These are phyloP conservation scores for Hylodesmum podocarpum DNA, from an alignment of 306 rosid genomes.

Conservation along the genomic window DNA sequence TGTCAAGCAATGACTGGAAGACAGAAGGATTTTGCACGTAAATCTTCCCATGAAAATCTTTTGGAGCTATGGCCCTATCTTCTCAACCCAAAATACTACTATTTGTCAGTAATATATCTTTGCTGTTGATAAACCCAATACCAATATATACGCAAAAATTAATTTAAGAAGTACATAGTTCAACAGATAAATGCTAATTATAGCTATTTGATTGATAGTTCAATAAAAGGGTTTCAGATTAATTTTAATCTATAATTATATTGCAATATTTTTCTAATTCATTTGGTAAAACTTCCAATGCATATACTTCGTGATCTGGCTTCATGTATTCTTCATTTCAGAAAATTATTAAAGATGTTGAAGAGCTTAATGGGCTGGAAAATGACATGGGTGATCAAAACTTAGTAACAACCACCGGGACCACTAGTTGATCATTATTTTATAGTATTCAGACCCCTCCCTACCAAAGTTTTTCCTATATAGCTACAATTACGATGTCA, in stretches of 20 bases:
- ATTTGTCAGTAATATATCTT: not conserved
- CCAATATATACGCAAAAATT: not conserved
- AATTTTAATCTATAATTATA: not conserved
- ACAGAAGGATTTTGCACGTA: slow-evolving; percentile 77
- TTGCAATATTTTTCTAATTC: not conserved
- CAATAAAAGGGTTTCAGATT: not conserved
- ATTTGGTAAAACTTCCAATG: not conserved
- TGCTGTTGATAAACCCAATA: not conserved
- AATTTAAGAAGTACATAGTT: not conserved
- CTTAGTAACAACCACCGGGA: not conserved
- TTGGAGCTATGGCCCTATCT: not conserved
- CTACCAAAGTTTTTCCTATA: not conserved
- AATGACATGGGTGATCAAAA: too few species aligned
- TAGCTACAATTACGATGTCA: not conserved
- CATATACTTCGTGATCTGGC: not conserved
- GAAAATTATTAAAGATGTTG: slow-evolving; percentile 35
- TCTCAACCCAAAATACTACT: not conserved
- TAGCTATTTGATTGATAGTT: not conserved
- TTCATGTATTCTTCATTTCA: slow-evolving; percentile 29
- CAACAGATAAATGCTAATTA: not conserved
- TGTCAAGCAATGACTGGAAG: too few species aligned
- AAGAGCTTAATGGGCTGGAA: slow-evolving; percentile 28
- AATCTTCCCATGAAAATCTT: not conserved
- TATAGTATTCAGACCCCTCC: not conserved
- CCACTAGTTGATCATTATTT: not conserved